phyloP scores from a whole-genome alignment of 2,329 filamentous ascomycete species.

The Escovopsis sp. region DNA sequence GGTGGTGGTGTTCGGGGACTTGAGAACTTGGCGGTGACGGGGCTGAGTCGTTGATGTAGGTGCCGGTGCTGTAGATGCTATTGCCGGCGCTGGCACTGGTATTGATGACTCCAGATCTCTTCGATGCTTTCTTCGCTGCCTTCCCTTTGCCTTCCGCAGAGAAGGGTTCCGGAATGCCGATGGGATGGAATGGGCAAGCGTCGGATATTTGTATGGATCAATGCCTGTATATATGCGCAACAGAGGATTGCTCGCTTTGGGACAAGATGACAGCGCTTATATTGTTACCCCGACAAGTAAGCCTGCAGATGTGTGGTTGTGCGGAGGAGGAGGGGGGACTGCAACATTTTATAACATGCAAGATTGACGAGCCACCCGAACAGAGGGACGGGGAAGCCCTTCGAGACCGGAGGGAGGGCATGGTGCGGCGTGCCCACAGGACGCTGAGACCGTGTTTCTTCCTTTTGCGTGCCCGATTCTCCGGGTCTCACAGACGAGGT shows the following conservation, averaged over 20 bases:
- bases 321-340: not conserved
- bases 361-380: constrained; percentile 1
- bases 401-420: no score
- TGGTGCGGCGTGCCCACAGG: not conserved
- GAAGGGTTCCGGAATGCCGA: not conserved
- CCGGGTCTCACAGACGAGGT: constrained; percentile 4
- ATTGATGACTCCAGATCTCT: no score
- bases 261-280: no score
- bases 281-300: not conserved
- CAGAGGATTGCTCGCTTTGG: no score
- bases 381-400: no score
- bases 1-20: no score
- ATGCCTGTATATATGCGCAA: no score
- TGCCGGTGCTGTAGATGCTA: no score
- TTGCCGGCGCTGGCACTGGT: no score
- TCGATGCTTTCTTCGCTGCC: not conserved
- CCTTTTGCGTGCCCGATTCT: constrained; percentile 5
- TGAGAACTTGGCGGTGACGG: not conserved
- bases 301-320: not conserved
- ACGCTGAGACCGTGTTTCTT: not conserved
- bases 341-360: constrained; percentile 1
- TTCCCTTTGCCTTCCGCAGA: no score
- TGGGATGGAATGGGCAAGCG: constrained; percentile 3
- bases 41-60: not conserved
- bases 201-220: not conserved